Conservation (phyloP, 768 basidiomycete genomes). For the Mycena alexandri region DNA sequence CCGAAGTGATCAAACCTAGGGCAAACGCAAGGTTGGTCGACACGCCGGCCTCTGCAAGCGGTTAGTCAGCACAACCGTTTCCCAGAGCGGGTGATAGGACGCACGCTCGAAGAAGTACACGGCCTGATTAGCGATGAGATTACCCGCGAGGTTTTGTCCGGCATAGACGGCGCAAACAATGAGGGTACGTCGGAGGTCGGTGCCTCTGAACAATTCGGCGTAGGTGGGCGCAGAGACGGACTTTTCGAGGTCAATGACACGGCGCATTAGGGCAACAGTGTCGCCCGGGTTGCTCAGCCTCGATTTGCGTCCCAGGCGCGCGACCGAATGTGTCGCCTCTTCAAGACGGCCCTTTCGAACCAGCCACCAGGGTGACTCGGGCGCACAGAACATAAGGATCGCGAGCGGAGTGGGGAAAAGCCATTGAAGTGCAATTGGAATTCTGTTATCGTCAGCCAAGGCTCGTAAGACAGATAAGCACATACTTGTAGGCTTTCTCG, state of each 20-base stretch:
- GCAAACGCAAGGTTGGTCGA: conserved; percentile 31
- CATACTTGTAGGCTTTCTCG: conserved; percentile 28
- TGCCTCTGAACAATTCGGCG: conserved; percentile 33
- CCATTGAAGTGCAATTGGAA: conserved; percentile 38
- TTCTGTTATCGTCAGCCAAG: conserved; percentile 28
- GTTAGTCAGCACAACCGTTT: conserved; percentile 15
- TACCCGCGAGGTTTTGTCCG: conserved; percentile 36
- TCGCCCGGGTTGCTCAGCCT: conserved; percentile 28
- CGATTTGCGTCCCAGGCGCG: conserved; percentile 33
- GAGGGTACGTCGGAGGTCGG: conserved; percentile 38
- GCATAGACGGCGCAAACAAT: conserved; percentile 38
- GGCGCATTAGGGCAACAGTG: conserved; percentile 37
- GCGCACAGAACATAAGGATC: conserved; percentile 35
- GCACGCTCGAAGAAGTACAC: conserved; percentile 38
- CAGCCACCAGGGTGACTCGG: conserved; percentile 38
- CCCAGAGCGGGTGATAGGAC: neutral
- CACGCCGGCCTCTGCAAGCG: conserved; percentile 34
- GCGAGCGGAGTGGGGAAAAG: conserved; percentile 36
- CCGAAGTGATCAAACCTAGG: conserved; percentile 37
- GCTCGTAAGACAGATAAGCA: neutral
- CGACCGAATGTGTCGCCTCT: conserved; percentile 27
- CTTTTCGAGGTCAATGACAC: conserved; percentile 35
- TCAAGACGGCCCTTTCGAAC: conserved; percentile 31
- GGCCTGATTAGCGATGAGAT: conserved; percentile 39
- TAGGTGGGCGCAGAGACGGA: conserved; percentile 21